Percentiles rank a stretch among this genome's conserved stretches.
phyloP scores from a whole-genome alignment of 768 basidiomycete species.

The Boletus fagicola region DNA sequence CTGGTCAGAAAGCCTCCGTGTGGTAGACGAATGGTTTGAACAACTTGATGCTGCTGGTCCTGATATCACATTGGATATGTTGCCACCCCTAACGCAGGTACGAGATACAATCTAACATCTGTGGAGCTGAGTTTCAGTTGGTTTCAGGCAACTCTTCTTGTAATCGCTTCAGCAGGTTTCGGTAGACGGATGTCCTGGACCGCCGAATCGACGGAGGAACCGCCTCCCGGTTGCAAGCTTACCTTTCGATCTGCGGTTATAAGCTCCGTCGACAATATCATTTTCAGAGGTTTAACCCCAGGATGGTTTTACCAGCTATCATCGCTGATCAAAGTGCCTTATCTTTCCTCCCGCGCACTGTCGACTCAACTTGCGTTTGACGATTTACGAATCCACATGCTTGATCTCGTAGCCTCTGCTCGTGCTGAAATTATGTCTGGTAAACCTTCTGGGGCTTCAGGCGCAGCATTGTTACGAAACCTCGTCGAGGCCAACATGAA shows the following conservation, averaged over 20 bases:
- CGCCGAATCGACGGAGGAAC: conserved; percentile 27
- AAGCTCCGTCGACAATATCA: conserved; percentile 18
- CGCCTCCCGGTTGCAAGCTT: conserved; percentile 32
- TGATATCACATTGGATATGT: conserved; percentile 22
- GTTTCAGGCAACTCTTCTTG: conserved; percentile 36
- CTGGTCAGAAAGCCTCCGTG: conserved; percentile 44
- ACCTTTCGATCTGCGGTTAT: conserved; percentile 39
- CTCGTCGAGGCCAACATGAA: conserved; percentile 49
- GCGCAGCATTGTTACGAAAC: conserved; percentile 43
- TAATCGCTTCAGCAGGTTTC: conserved; percentile 43
- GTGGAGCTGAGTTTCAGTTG: background rate
- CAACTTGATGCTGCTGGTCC: conserved; percentile 30
- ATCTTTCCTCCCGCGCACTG: conserved; percentile 33
- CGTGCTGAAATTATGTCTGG: conserved; percentile 35
- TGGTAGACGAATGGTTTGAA: conserved; percentile 43
- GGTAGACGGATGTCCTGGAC: conserved; percentile 37
- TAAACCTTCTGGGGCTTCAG: conserved; percentile 17
- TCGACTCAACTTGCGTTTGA: conserved; percentile 35
- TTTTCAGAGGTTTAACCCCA: conserved; percentile 34
- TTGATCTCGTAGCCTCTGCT: conserved; percentile 40
- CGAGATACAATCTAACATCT: background rate
- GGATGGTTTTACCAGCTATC: conserved; percentile 31
- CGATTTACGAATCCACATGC: conserved; percentile 40
- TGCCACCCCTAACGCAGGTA: conserved; percentile 16
- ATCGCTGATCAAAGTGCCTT: conserved; percentile 33